Base-by-base conservation (phyloP, 495 filamentous ascomycete genomes). In the Amphirosellinia nigrospora region DNA sequence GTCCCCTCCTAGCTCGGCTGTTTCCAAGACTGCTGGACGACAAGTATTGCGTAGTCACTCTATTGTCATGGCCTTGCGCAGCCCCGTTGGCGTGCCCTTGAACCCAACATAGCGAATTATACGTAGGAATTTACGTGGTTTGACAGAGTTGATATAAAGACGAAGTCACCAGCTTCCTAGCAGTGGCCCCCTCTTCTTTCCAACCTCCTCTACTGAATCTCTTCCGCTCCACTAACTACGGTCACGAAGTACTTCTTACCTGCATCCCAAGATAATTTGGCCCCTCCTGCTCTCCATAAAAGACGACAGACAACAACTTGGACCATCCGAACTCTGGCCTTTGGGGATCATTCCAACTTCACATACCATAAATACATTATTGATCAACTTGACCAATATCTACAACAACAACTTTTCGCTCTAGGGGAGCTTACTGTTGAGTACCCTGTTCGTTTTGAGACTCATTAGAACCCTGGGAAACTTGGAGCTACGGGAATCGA, bases 401-500 rank as follows among this genome's bases (percentile, higher is more conserved):
- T 19, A 23, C 36, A 66, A 58, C 32, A 28, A 23, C 36, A 66
- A 58, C 32, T 52, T 53, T 39, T 13, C 26, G 26, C 16, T 23
- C 19, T 26, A 16, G 32, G 60, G 38, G 34, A 60, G 65, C 65
- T 68, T 68, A 68, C 65, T 68, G 19, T 68, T 65, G 63, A 21
- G 32, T 52, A 19, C 63, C 63, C 63, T 65, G 46, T 30, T 48
- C 30, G 30, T 26, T 65, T 46, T 30, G 45, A 53, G 63, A 65
- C 63, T 65, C 46, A 50, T 41, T 8, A 58, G 52, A 52, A 56
- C 55, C 63, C 53, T 68, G 16, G 66, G 67, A 69, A 52, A 61
- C 58, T 46, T 69, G 67, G 67, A 69, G 67, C 59, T 63, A 61
- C 67, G 46, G 19, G 38, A 58, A 34, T 67, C 52, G 64, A 67